Percentiles rank a stretch among this genome's conserved stretches.
These are phyloP conservation scores for Lachnellula occidentalis DNA, from an alignment of 2,329 filamentous ascomycete species.

Conservation along the genomic window DNA sequence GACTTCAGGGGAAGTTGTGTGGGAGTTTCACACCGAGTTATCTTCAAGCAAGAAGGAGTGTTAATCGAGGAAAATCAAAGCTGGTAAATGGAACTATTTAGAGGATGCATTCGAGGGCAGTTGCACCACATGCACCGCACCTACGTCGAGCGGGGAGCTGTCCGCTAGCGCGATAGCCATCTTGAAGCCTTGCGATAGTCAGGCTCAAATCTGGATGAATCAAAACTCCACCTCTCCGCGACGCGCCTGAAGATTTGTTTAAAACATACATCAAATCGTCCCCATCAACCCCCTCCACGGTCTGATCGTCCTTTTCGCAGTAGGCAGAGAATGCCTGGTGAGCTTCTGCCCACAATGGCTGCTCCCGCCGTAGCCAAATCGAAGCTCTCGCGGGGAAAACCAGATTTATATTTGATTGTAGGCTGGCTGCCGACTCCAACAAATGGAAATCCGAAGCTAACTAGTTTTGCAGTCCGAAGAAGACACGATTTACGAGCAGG, in stretches of 20 bases:
- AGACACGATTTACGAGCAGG: slow-evolving; percentile 94
- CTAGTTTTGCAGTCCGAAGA: slow-evolving; percentile 60
- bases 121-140: too few relatives aligned
- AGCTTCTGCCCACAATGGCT: slow-evolving; percentile 32
- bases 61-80: neutral
- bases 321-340: slow-evolving; percentile 32
- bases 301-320: slow-evolving; percentile 21
- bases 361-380: slow-evolving; percentile 27
- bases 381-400: slow-evolving; percentile 27
- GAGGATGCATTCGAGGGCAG: neutral
- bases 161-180: neutral
- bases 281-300: slow-evolving; percentile 12
- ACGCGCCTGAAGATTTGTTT: slow-evolving; percentile 12
- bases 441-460: slow-evolving; percentile 12
- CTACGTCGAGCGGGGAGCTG: slow-evolving; percentile 15
- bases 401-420: slow-evolving; percentile 35
- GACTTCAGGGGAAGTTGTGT: neutral
- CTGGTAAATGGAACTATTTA: slow-evolving; percentile 17
- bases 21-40: neutral
- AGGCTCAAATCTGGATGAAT: slow-evolving; percentile 13
- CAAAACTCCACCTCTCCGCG: slow-evolving; percentile 17
- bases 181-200: slow-evolving; percentile 3
- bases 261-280: slow-evolving; percentile 5
- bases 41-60: neutral
- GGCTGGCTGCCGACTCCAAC: slow-evolving; percentile 5